Conservation (phyloP, 169 alveolate genomes). For the Plasmodium relictum region DNA sequence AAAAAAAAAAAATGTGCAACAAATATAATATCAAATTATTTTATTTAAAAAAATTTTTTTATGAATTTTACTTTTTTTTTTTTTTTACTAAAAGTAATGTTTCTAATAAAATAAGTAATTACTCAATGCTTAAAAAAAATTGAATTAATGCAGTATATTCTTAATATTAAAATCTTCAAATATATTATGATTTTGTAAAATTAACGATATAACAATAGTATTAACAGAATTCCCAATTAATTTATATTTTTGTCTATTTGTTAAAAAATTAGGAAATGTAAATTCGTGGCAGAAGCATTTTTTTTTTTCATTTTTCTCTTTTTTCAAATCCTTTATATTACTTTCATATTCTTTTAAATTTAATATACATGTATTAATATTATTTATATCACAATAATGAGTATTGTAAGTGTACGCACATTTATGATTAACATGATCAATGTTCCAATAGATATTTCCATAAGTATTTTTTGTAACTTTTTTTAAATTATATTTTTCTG, state of each 20-base stretch:
- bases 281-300: constrained; percentile 57
- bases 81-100: too few relatives aligned
- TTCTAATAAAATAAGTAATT: too few relatives aligned
- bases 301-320: not conserved
- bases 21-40: too few relatives aligned
- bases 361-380: constrained; percentile 23
- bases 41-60: too few relatives aligned
- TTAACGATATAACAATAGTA: constrained; percentile 49
- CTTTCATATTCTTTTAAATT: not conserved
- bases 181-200: constrained; percentile 54
- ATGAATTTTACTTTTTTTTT: too few relatives aligned
- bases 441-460: constrained; percentile 70
- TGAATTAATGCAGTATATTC: not conserved
- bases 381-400: constrained; percentile 42
- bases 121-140: too few relatives aligned
- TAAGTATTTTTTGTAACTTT: constrained; percentile 22
- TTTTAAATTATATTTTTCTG: not conserved
- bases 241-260: constrained; percentile 67
- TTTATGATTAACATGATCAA: constrained; percentile 69
- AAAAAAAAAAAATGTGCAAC: too few relatives aligned
- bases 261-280: constrained; percentile 49
- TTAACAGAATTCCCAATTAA: constrained; percentile 74
- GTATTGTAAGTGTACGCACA: constrained; percentile 41
- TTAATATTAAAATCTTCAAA: constrained; percentile 21
- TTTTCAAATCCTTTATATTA: not conserved